Evolutionary conservation across 1,284 basidiomycete species (phyloP), one percentile per base, ranked within the genome.

Genomic region (Sphagnurus paluster): DNA sequence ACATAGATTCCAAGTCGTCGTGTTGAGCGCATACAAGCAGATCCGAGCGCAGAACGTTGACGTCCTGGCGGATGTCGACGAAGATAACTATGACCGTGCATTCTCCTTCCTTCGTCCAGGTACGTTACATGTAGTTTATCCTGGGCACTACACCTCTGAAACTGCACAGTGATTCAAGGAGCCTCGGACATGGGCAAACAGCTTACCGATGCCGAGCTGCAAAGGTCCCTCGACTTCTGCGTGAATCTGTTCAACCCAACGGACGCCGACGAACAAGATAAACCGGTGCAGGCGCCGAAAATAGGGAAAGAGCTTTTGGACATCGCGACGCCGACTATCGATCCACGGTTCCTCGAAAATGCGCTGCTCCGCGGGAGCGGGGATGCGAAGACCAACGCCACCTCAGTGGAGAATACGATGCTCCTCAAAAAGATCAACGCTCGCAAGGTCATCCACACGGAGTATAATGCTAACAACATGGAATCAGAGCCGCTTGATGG

Each of bases 11-110:
- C 74, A 84, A 54, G 71, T 87, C 16, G 83, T 87, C n/a, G 84
- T 87, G 14, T 64, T 85, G 20, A 82, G 82, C 52, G 82, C 82
- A 55, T 87, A 87, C 64, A 84, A 84, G 62, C 84, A 87, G 59
- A 84, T 87, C 41, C 75, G 78, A 9, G 70, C 80, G 2, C 82
- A 85, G 57, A 70, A 66, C 17, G 63, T 63, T n/a, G 70, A 76
- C 50, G 71, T 84, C 13, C 70, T 87, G 19, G 74, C 72, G 1
- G 83, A 85, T 53, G 69, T 85, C 26, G 73, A 79, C 44, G 80
- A 84, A 57, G 77, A 82, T 54, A 84, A 82, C 55, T 87, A 82
- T 52, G 83, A 87, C 60, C 75, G 77, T 40, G 83, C 83, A 16
- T 85, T 87, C 58, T 60, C 73, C 10, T 77, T 75, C 59, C 67